Conservation (phyloP, 2,329 filamentous ascomycete species). For the Metarhizium robertsii region DNA sequence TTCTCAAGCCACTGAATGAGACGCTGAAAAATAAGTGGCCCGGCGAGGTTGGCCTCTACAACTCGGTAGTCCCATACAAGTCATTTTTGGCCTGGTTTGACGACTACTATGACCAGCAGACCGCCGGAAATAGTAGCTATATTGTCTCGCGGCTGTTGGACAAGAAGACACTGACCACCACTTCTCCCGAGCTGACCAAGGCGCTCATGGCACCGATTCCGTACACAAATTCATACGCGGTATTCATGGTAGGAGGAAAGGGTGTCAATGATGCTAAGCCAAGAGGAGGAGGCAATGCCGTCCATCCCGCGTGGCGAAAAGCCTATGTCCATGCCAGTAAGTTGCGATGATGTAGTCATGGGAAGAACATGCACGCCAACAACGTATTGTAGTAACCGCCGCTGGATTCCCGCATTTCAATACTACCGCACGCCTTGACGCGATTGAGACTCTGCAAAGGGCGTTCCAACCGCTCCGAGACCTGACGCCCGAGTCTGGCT, state of each 20-base stretch:
- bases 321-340: background rate
- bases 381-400: background rate
- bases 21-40: background rate
- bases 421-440: background rate
- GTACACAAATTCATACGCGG: background rate
- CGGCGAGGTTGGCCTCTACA: background rate
- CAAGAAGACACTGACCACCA: background rate
- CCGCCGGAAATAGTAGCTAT: background rate
- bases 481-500: conserved; percentile 28
- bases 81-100: background rate
- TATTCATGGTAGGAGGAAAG: background rate
- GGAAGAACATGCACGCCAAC: too few relatives aligned
- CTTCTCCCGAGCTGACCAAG: too few relatives aligned
- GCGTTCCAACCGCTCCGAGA: background rate
- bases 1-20: background rate
- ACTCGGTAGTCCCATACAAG: background rate
- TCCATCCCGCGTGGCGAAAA: background rate
- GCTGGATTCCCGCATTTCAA: background rate
- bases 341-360: too few relatives aligned
- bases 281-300: background rate
- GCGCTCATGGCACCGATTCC: too few relatives aligned
- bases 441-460: background rate
- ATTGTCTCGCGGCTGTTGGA: background rate
- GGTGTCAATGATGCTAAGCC: background rate
- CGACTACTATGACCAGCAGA: background rate